These are phyloP conservation scores for Chlorella sp. DNA, from an alignment of 139 green algal species.

Conservation along the genomic window DNA sequence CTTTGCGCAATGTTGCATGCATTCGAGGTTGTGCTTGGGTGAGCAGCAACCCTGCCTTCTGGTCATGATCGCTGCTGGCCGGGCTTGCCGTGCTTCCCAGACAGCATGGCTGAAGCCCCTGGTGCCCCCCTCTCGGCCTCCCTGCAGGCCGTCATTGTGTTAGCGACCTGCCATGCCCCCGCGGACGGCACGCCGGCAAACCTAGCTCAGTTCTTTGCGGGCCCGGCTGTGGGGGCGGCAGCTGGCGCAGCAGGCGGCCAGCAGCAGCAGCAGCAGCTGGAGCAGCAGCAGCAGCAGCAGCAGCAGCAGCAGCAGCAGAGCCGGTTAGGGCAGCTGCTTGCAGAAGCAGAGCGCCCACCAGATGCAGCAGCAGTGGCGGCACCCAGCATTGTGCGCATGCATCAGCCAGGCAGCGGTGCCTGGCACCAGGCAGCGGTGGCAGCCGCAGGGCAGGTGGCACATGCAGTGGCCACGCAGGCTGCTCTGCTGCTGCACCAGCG, in stretches of 20 bases:
- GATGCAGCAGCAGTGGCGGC: not conserved
- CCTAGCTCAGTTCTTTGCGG: constrained; percentile 27
- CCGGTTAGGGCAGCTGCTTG: not conserved
- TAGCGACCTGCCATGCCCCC: constrained; percentile 29
- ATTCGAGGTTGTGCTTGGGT: no score
- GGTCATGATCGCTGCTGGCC: not conserved
- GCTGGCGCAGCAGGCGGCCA: no score
- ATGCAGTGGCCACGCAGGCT: not conserved
- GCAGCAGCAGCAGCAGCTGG: not conserved
- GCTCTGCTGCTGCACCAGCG: constrained; percentile 10
- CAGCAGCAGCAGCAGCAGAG: not conserved
- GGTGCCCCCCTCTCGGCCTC: no score
- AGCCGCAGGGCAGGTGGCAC: not conserved
- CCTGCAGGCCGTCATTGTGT: constrained; percentile 23
- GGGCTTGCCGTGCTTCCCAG: not conserved
- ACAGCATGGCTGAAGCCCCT: no score
- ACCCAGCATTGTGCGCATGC: constrained; percentile 13
- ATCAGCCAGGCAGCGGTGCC: not conserved
- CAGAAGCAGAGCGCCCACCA: not conserved
- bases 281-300: not conserved
- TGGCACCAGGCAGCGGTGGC: not conserved
- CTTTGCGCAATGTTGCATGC: not conserved
- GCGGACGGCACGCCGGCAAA: not conserved
- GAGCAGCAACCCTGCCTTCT: not conserved
- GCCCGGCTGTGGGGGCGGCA: not conserved